Evolutionary conservation across 1,284 basidiomycete species (phyloP).

Genomic region (Melampsora americana): DNA sequence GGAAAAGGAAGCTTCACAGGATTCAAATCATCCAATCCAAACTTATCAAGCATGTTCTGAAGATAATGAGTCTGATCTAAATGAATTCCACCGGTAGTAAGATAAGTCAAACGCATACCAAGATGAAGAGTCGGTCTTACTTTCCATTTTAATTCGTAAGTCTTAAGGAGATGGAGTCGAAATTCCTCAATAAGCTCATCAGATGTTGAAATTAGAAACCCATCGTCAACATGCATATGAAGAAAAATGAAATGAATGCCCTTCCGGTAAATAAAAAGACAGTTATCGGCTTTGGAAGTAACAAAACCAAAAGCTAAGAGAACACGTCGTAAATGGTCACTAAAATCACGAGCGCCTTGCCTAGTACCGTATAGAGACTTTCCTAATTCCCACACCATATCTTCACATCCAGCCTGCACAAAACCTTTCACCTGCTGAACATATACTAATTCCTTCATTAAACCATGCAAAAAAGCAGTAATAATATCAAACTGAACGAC

Average conservation of each 20-base stretch:
- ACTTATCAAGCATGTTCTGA: background rate
- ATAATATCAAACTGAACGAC: background rate
- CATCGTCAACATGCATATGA: constrained; percentile 10
- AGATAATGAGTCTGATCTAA: background rate
- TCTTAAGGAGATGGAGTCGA: too few relatives aligned
- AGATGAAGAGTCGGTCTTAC: background rate
- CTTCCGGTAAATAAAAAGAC: background rate
- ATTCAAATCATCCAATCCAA: background rate
- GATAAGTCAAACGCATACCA: background rate
- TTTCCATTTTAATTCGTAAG: constrained; percentile 5
- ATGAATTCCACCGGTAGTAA: too few relatives aligned
- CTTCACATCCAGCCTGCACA: background rate
- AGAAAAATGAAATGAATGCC: background rate
- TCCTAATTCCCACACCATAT: background rate
- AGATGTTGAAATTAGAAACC: background rate
- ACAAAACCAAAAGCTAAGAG: too few relatives aligned
- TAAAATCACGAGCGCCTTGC: background rate
- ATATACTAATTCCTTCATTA: background rate
- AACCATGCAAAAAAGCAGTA: constrained; percentile 7
- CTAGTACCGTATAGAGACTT: constrained; percentile 5
- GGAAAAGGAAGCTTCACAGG: background rate
- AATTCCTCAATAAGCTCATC: background rate
- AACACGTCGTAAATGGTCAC: too few relatives aligned
- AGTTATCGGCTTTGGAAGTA: too few relatives aligned
- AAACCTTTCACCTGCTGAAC: constrained; percentile 6